A percentile compares a stretch with the other conserved stretches of the same genome.
Conservation (phyloP, 352 stramenopile genomes). For the Phytophthora pisi region DNA sequence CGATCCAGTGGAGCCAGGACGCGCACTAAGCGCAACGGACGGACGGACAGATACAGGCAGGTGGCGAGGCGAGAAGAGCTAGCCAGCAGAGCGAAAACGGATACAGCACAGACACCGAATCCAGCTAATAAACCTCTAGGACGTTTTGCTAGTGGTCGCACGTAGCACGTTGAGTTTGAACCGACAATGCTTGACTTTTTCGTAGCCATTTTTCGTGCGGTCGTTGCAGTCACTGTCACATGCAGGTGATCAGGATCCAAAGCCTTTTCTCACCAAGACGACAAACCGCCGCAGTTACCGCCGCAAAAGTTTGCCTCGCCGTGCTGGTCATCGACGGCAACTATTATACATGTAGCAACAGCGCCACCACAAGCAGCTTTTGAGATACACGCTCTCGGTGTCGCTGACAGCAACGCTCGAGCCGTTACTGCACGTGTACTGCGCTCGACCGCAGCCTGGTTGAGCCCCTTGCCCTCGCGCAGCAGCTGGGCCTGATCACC, state of each 20-base stretch:
- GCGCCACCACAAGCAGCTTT: not conserved
- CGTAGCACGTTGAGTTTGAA: not conserved
- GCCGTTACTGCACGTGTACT: slow-evolving; percentile 1
- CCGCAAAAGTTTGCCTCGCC: slow-evolving; percentile 2
- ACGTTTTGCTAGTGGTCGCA: slow-evolving; percentile 31
- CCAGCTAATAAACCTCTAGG: slow-evolving; percentile 1
- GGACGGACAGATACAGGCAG: slow-evolving; percentile 10
- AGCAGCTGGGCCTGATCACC: not conserved
- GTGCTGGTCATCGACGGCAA: not conserved
- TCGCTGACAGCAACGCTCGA: not conserved
- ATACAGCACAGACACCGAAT: not conserved
- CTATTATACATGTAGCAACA: not conserved
- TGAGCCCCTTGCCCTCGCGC: not conserved
- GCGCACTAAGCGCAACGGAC: slow-evolving; percentile 50
- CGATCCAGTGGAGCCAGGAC: slow-evolving; percentile 99
- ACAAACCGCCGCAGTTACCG: slow-evolving; percentile 3
- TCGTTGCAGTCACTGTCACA: slow-evolving; percentile 6
- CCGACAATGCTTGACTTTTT: not conserved
- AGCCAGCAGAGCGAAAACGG: slow-evolving; percentile 1
- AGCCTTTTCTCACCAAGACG: not conserved
- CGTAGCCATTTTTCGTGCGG: slow-evolving; percentile 4
- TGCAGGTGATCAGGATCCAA: not conserved
- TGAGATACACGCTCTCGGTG: slow-evolving; percentile 8
- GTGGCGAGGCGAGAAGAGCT: not conserved
- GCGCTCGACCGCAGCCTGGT: not conserved